Percentiles rank a stretch among this genome's conserved stretches.
Conservation (phyloP, 2,329 filamentous ascomycete species). For the Alternaria rosae region DNA sequence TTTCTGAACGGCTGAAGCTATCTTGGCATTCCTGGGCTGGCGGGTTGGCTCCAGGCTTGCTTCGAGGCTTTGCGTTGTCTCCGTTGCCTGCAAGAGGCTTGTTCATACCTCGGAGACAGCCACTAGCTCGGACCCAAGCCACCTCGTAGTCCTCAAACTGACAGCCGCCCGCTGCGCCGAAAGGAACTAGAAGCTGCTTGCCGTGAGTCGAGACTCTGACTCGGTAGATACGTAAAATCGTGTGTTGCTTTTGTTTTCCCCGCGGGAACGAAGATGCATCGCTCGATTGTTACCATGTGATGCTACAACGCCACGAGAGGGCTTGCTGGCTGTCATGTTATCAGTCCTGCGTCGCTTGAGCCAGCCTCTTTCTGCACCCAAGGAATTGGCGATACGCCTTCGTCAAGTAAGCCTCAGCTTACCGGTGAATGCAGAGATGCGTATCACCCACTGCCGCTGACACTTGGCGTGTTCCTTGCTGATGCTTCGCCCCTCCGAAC, state of each 20-base stretch:
- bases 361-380: slow-evolving; percentile 14
- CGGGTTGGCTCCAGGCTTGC: slow-evolving; percentile 32
- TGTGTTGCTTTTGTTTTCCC: slow-evolving; percentile 10
- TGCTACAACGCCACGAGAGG: slow-evolving; percentile 21
- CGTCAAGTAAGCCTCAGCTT: slow-evolving; percentile 18
- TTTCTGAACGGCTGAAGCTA: slow-evolving; percentile 17
- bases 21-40: slow-evolving; percentile 43
- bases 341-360: slow-evolving; percentile 11
- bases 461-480: slow-evolving; percentile 14
- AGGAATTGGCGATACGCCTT: slow-evolving; percentile 12
- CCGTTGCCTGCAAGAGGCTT: slow-evolving; percentile 36
- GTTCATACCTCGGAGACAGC: slow-evolving; percentile 25
- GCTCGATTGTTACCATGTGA: slow-evolving; percentile 11
- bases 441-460: slow-evolving; percentile 20
- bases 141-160: background rate
- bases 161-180: background rate
- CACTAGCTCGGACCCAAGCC: slow-evolving; percentile 8
- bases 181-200: background rate
- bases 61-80: slow-evolving; percentile 15
- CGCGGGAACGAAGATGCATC: background rate
- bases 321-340: slow-evolving; percentile 12
- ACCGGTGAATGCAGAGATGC: slow-evolving; percentile 5
- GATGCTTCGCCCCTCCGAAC: background rate
- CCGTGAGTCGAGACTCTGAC: slow-evolving; percentile 7
- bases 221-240: slow-evolving; percentile 14